Evolutionary conservation across 352 stramenopile species (phyloP), one percentile per base, ranked within the genome.

Genomic region (Phytophthora kernoviae): DNA sequence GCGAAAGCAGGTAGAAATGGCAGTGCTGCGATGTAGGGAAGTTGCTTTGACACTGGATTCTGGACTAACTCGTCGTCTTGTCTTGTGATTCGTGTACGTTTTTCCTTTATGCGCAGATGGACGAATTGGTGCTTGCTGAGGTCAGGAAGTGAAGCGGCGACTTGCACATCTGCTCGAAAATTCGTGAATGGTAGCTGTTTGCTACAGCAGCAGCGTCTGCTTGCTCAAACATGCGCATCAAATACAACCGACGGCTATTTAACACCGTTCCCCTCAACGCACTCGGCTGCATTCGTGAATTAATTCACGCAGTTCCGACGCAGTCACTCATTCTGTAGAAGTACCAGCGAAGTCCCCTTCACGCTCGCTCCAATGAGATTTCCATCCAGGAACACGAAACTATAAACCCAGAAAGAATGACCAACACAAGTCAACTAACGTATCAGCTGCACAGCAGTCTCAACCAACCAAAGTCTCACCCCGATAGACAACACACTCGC

Each of bases 361-460:
- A 17, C 73, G 62, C 10, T 87, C 81, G 0, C 54, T 77, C 70
- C 72, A 91, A 7, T 59, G 54, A 1, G 87, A 72, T 24, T 75
- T 83, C 87, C 87, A 95, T 12, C 73, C 76, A 0, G 84, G 81
- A 9, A 95, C 61, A 1, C 76, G 87, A 58, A 95, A 95, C 87
- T 95, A 69, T 22, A 64, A 21, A 50, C 41, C 52, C 34, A 43
- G 14, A 42, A 36, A 58, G 2, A 18, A 43, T 24, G 20, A 43
- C 6, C 5, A 60, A 44, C 22, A 48, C 32, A 43, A 14, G 11
- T 43, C 44, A 33, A 51, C 12, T n/a, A 10, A 30, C 34, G 37
- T 37, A 27, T 24, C n/a, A 52, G 8, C 12, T 45, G 7, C 11
- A 18, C 40, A 46, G 12, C 40, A 14, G 26, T 32, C 6, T 17